Percentiles rank a stretch among this genome's conserved stretches.
Conservation (phyloP, 73 alveolate genomes). For the Stentor coeruleus region DNA sequence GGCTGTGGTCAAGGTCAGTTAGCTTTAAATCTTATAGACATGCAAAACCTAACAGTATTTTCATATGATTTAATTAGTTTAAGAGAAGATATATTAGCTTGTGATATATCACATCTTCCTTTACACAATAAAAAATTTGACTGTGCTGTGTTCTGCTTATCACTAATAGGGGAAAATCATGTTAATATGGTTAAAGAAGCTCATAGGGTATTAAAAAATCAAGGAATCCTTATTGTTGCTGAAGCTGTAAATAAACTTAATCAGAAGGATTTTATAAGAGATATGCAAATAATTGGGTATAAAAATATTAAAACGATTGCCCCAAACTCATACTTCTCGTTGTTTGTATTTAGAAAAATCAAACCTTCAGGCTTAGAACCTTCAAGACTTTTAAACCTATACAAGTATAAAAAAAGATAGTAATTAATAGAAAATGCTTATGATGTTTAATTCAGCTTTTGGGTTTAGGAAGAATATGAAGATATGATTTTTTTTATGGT, state of each 20-base stretch:
- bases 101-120: slow-evolving; percentile 75
- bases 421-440: too few species aligned
- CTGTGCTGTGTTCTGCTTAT: slow-evolving; percentile 69
- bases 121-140: slow-evolving; percentile 51
- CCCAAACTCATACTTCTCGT: slow-evolving; percentile 39
- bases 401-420: slow-evolving; percentile 40
- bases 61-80: slow-evolving; percentile 74
- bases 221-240: slow-evolving; percentile 77
- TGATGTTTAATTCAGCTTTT: too few species aligned
- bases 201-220: slow-evolving; percentile 58
- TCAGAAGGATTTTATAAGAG: slow-evolving; percentile 28
- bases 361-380: neutral
- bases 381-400: slow-evolving; percentile 20
- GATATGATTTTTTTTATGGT: too few species aligned
- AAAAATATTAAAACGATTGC: neutral
- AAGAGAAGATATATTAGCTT: slow-evolving; percentile 52
- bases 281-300: slow-evolving; percentile 24
- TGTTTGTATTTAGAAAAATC: slow-evolving; percentile 31
- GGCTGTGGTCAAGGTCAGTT: slow-evolving; percentile 92
- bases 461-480: too few species aligned
- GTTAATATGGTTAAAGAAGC: slow-evolving; percentile 73
- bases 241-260: slow-evolving; percentile 68
- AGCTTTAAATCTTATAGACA: slow-evolving; percentile 45
- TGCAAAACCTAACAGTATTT: slow-evolving; percentile 49
- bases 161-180: slow-evolving; percentile 81